A percentile compares a stretch with the other conserved stretches of the same genome.
Conservation (phyloP, 1,284 basidiomycete species). For the Moniliophthora roreri region DNA sequence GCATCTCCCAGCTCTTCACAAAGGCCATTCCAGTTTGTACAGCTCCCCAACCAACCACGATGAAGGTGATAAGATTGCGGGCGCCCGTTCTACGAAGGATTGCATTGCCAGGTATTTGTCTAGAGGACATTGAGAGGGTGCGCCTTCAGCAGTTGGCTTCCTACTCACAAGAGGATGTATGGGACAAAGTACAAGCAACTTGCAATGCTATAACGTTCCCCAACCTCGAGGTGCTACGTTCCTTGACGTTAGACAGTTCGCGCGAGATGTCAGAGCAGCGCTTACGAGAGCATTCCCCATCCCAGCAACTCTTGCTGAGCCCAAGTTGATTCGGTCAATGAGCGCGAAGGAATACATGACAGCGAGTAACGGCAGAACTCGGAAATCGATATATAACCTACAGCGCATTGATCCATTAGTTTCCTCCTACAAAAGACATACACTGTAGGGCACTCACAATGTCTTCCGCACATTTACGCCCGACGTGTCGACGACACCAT, state of each 20-base stretch:
- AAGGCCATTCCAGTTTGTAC: conserved; percentile 28
- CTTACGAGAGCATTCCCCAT: conserved; percentile 41
- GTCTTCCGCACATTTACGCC: conserved; percentile 4
- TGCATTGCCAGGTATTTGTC: conserved; percentile 41
- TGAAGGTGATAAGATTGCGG: conserved; percentile 39
- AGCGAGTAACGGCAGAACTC: conserved; percentile 40
- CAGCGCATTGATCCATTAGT: conserved; percentile 5
- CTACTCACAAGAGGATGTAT: conserved; percentile 32
- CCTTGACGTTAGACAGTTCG: background rate
- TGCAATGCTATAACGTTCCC: conserved; percentile 33
- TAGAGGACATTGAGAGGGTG: conserved; percentile 9
- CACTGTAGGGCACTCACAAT: background rate
- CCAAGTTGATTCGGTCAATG: conserved; percentile 44
- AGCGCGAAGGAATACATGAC: conserved; percentile 40
- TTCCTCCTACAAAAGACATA: background rate
- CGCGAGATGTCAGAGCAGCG: background rate
- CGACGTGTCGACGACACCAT: background rate
- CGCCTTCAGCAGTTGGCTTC: background rate
- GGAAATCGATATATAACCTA: conserved; percentile 40
- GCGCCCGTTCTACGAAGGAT: conserved; percentile 36
- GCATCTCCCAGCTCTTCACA: conserved; percentile 22
- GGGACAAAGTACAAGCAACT: conserved; percentile 38
- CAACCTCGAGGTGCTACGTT: conserved; percentile 16
- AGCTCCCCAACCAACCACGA: conserved; percentile 37
- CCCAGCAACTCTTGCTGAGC: conserved; percentile 40